Evolutionary conservation across 2,329 filamentous ascomycete species (phyloP), one percentile per base, ranked within the genome.

Genomic region (Neofusicoccum sp.): DNA sequence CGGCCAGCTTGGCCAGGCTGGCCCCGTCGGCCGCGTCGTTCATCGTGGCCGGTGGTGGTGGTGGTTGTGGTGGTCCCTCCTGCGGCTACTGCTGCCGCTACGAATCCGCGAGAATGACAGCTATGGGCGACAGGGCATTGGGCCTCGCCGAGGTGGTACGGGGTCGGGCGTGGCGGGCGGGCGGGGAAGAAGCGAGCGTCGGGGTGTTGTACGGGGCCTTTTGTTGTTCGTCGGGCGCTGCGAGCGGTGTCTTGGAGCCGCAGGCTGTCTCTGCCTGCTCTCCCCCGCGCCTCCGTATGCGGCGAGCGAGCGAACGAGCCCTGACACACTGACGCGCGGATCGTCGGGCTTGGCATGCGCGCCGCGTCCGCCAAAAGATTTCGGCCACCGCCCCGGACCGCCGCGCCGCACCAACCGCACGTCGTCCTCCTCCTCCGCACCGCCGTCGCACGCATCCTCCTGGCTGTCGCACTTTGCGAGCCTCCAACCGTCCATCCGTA

Each of bases 1-100:
- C 93, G 66, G 92, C 86, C 74, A 99, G 87, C 81, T 93, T 93
- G 7, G 47, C 40, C 47, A 60, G 48, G 74, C 90, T 86, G 48
- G 85, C 84, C 64, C 82, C 78, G 61, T 79, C 73, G 64, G 80
- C 78, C 62, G 85, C 84, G 67, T 87, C 84, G 80, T 85, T 89
- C 86, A 84, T 90, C 67, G 41, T 66, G 51, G 40, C 14, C 36
- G 57, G 9, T 26, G 58, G 11, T 24, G 28, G 51, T n/a, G 30
- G 24, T 30, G 38, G 28, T 7, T 40, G 54, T 30, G 40, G 47
- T 11, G 20, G 4, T 8, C 33, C 31, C 33, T 40, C 38, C 36
- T 33, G 26, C 33, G 38, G 6, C 2, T 16, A 28, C n/a, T 28
- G 26, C 20, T 53, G 12, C 34, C n/a, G n/a, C 24, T 43, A 11